phyloP scores from a whole-genome alignment of 2,329 filamentous ascomycete genomes.

The Onygenales sp. region DNA sequence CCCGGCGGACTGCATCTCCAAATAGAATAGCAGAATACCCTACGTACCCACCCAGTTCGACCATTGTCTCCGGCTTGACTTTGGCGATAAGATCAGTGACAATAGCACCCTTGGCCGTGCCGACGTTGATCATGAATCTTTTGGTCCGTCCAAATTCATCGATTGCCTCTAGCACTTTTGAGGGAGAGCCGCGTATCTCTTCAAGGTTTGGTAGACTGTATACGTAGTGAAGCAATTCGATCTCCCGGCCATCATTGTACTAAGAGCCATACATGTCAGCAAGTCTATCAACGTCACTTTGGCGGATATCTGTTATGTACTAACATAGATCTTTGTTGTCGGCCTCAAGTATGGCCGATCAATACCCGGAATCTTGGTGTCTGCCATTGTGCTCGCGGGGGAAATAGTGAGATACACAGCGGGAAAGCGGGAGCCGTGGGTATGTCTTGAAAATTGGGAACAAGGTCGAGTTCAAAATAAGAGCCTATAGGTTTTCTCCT shows the following conservation, averaged over 20 bases:
- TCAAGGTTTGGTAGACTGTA: constrained; percentile 53
- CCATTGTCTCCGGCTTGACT: constrained; percentile 58
- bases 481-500: too few species aligned
- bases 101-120: constrained; percentile 62
- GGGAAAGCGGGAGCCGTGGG: too few species aligned
- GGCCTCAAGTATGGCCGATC: neutral
- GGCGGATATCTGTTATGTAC: neutral
- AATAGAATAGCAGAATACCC: constrained; percentile 76
- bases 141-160: constrained; percentile 58
- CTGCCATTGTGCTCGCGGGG: neutral
- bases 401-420: too few species aligned
- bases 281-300: neutral
- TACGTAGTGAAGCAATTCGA: constrained; percentile 62
- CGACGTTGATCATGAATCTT: constrained; percentile 74
- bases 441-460: too few species aligned
- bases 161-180: constrained; percentile 57
- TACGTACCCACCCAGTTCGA: constrained; percentile 72
- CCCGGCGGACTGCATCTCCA: constrained; percentile 53
- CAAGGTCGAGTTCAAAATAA: too few species aligned
- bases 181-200: constrained; percentile 54
- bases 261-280: constrained; percentile 13
- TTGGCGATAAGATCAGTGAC: constrained; percentile 59
- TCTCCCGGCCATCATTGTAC: constrained; percentile 64
- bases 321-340: neutral
- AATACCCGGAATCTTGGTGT: neutral